These are phyloP conservation scores for Bauhinia variegata DNA, from an alignment of 306 rosid genomes.

Conservation along the genomic window DNA sequence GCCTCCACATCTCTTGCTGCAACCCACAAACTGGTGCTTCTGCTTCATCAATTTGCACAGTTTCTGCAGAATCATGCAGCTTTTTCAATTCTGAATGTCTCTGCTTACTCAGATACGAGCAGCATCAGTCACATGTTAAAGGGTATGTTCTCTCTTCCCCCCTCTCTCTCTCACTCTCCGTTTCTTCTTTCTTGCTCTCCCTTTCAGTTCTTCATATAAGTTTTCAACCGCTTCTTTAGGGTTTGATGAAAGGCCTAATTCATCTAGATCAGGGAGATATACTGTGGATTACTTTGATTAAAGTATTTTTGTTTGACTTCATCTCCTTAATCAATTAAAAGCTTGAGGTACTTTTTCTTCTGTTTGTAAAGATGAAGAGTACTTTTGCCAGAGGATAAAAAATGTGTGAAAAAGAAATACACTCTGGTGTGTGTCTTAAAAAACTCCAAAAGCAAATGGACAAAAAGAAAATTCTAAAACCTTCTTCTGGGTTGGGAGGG, in stretches of 20 bases:
- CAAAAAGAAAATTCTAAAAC: constrained; percentile 58
- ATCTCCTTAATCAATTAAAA: constrained; percentile 34
- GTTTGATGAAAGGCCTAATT: constrained; percentile 29
- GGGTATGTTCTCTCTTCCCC: constrained; percentile 39
- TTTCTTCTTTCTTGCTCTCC: constrained; percentile 27
- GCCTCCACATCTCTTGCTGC: constrained; percentile 34
- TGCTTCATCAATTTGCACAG: too few relatives aligned
- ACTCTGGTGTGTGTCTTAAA: constrained; percentile 40
- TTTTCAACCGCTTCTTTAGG: constrained; percentile 10
- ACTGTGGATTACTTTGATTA: constrained; percentile 31
- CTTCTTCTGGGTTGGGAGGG: constrained; percentile 35
- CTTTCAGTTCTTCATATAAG: constrained; percentile 11
- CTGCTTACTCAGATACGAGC: constrained; percentile 39
- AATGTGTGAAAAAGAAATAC: constrained; percentile 38
- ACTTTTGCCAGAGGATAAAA: constrained; percentile 43
- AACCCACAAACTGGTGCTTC: constrained; percentile 34
- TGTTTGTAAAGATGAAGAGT: constrained; percentile 47
- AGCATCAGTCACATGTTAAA: constrained; percentile 31
- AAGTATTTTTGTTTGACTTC: constrained; percentile 41
- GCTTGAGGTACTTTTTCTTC: constrained; percentile 39
- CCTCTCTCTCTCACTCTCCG: too few relatives aligned
- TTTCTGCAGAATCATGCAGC: constrained; percentile 34
- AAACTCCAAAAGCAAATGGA: constrained; percentile 62
- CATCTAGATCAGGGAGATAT: constrained; percentile 10
- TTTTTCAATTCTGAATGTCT: constrained; percentile 27